A percentile compares a stretch with the other conserved stretches of the same genome.
These are phyloP conservation scores for Citrullus colocynthis DNA, from an alignment of 306 rosid genomes.

Conservation along the genomic window DNA sequence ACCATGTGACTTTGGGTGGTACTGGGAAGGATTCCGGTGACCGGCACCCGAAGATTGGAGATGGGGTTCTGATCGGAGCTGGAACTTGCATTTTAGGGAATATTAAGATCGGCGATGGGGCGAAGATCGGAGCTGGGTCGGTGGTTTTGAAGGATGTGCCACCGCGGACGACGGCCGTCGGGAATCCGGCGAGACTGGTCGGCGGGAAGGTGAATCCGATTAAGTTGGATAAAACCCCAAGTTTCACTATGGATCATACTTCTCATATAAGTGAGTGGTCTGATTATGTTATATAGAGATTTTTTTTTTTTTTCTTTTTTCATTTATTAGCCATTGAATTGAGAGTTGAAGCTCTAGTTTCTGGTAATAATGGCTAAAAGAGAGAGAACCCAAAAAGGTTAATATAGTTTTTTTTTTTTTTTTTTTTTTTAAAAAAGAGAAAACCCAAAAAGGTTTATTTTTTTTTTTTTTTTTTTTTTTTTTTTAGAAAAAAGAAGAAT, in stretches of 20 bases:
- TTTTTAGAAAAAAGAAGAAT: too few species aligned
- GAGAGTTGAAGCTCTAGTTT: conserved; percentile 31
- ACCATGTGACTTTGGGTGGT: conserved; percentile 87
- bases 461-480: too few species aligned
- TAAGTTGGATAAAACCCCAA: conserved; percentile 60
- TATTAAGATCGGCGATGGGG: conserved; percentile 64
- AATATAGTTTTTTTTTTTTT: too few species aligned
- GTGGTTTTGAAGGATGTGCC: conserved; percentile 91
- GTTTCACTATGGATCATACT: conserved; percentile 82
- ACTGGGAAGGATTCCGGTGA: conserved; percentile 71
- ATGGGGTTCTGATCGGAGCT: conserved; percentile 88
- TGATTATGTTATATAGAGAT: conserved; percentile 52
- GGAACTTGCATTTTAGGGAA: conserved; percentile 84
- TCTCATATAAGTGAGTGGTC: conserved; percentile 53
- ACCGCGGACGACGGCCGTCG: conserved; percentile 75
- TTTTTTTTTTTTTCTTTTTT: conserved; percentile 17
- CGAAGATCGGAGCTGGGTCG: conserved; percentile 82
- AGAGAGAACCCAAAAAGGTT: too few species aligned
- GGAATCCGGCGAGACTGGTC: conserved; percentile 70
- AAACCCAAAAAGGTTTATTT: too few species aligned
- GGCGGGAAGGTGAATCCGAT: conserved; percentile 78
- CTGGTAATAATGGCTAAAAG: conserved; percentile 9
- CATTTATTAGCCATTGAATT: conserved; percentile 3
- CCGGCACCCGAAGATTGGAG: conserved; percentile 85
- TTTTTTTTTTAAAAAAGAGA: too few species aligned